A percentile compares a stretch with the other conserved stretches of the same genome.
Conservation (phyloP, 1,284 basidiomycete genomes). For the Apiotrichum montevideense region DNA sequence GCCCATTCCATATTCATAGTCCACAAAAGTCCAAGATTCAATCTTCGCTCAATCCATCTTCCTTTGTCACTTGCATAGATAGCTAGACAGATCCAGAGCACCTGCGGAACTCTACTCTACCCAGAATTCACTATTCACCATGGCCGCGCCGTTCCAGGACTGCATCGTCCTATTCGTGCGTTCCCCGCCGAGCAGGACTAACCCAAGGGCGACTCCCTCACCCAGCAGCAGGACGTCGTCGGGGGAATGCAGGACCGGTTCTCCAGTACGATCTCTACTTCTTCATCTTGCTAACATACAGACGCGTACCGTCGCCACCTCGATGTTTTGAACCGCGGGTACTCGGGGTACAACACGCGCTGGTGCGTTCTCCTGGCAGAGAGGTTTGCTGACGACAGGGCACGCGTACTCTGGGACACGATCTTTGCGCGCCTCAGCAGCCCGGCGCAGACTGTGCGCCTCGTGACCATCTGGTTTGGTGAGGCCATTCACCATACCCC, state of each 20-base stretch:
- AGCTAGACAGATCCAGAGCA: too few species aligned
- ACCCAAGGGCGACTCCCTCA: slow-evolving; percentile 26
- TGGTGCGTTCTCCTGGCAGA: slow-evolving; percentile 31
- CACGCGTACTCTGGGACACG: slow-evolving; percentile 19
- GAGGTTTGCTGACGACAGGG: neutral
- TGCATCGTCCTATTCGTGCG: neutral
- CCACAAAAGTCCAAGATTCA: too few species aligned
- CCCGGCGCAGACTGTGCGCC: slow-evolving; percentile 13
- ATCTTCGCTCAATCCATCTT: too few species aligned
- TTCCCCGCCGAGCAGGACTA: neutral
- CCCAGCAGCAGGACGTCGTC: slow-evolving; percentile 20
- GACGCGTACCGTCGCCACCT: slow-evolving; percentile 31
- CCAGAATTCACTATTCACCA: neutral
- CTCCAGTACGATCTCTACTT: slow-evolving; percentile 6
- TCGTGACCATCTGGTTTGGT: slow-evolving; percentile 41
- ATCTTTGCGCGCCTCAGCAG: slow-evolving; percentile 20
- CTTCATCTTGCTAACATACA: slow-evolving; percentile 4
- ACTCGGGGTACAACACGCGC: slow-evolving; percentile 31
- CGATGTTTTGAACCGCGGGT: slow-evolving; percentile 36
- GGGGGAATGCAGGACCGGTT: slow-evolving; percentile 16
- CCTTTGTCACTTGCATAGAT: too few species aligned
- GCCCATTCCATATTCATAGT: too few species aligned
- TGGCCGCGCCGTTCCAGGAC: neutral
- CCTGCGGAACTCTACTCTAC: too few species aligned
- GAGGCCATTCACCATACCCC: too few species aligned